Base-by-base conservation (phyloP, 1,284 basidiomycete species). In the Ustilago loliicola region DNA sequence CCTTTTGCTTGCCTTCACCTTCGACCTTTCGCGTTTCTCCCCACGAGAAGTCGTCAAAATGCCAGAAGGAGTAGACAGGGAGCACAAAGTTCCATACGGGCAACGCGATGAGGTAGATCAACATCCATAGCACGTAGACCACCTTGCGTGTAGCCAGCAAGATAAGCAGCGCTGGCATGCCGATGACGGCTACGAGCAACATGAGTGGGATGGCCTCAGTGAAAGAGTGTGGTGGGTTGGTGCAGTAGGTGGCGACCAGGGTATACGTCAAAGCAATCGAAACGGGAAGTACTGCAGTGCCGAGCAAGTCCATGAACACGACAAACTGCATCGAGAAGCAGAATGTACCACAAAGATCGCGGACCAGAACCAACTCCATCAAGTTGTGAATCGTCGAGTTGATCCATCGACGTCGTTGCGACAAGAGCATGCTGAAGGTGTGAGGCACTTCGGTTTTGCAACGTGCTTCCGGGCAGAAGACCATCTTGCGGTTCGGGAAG, bases 11-110 rank as follows among this genome's bases (percentile, higher is more conserved):
- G 57, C 63, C 76, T 66, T 87, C 86, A 47, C 85, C 81, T 87
- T 93, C 94, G 4, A 99, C 95, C 88, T 96, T 96, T 83, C 97
- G 95, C 84, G 96, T 99, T 88, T 98, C 94, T 83, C 96, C 96
- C 96, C 96, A 98, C 38, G 94, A 96, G 87, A 98, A 97, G 87
- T 99, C 97, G 83, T 99, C 97, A 87, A 99, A 98, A 88, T 99
- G 96, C 96, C 96, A 98, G 87, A 98, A 98, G 29, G 96, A 93
- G 87, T 98, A 98, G 5, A 96, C 88, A 7, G 96, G 96, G 3
- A 80, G 72, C 23, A 83, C 70, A 38, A 97, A 95, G 74, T 88
- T 88, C 88, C 88, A 88, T 19, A 88, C 85, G 1, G 88, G 88
- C 13, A 88, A 80, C 62, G 87, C 88, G 61, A 93, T 75, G 19